Conservation (phyloP, 306 rosid genomes). For the Fagus crenata region DNA sequence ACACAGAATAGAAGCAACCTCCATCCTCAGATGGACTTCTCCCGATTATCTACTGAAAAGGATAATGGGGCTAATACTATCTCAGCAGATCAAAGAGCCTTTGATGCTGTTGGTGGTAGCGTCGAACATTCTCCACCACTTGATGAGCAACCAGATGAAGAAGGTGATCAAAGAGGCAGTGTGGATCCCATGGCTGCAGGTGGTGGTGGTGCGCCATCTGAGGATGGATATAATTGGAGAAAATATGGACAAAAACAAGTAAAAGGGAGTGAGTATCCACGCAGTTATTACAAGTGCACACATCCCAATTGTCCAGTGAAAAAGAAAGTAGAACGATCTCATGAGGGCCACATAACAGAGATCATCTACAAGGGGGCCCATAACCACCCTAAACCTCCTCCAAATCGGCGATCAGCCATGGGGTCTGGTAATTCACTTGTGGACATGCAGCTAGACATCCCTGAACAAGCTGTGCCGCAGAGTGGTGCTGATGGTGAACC, state of each 20-base stretch:
- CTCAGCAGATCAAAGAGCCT: constrained; percentile 48
- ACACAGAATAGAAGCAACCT: constrained; percentile 48
- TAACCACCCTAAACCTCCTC: constrained; percentile 80
- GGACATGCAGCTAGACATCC: constrained; percentile 67
- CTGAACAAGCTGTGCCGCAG: constrained; percentile 61
- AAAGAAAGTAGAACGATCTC: constrained; percentile 92
- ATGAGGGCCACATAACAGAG: constrained; percentile 91
- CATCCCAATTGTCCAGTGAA: constrained; percentile 81
- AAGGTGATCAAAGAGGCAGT: constrained; percentile 61
- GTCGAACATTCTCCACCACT: constrained; percentile 54
- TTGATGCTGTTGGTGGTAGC: constrained; percentile 43
- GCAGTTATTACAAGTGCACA: constrained; percentile 94
- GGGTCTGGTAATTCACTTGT: constrained; percentile 54
- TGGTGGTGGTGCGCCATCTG: constrained; percentile 66
- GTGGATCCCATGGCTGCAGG: constrained; percentile 61
- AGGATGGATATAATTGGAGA: constrained; percentile 95
- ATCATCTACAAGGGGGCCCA: constrained; percentile 94
- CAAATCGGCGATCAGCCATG: constrained; percentile 64
- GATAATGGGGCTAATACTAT: constrained; percentile 41
- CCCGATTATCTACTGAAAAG: constrained; percentile 42
- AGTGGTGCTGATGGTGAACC: constrained; percentile 51
- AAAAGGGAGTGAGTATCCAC: constrained; percentile 92
- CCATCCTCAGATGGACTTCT: constrained; percentile 52
- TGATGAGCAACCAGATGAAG: constrained; percentile 76
- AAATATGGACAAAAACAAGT: constrained; percentile 97